phyloP scores from a whole-genome alignment of 2,329 filamentous ascomycete species.

The Scedosporium minutisporum region DNA sequence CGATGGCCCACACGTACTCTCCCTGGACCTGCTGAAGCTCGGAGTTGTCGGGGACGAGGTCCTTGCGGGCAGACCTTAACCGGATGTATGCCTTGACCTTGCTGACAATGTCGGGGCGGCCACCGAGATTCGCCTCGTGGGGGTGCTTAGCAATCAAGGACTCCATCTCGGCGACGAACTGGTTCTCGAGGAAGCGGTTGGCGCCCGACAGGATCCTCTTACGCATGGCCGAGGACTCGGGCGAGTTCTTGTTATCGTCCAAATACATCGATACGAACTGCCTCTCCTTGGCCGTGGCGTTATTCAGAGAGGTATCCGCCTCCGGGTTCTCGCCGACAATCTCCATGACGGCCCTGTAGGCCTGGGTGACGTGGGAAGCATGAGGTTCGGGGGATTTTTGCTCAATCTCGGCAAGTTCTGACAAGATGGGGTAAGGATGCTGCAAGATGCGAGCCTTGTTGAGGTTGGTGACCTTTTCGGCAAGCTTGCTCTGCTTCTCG shows the following conservation, averaged over 20 bases:
- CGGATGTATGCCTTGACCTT: constrained; percentile 91
- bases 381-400: constrained; percentile 59
- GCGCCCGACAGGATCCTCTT: constrained; percentile 75
- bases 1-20: constrained; percentile 86
- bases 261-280: constrained; percentile 70
- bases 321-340: constrained; percentile 66
- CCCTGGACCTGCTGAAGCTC: constrained; percentile 71
- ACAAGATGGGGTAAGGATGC: constrained; percentile 61
- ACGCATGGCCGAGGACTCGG: constrained; percentile 55
- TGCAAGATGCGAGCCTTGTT: constrained; percentile 63
- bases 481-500: constrained; percentile 76
- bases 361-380: constrained; percentile 66
- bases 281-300: constrained; percentile 62
- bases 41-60: constrained; percentile 71
- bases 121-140: constrained; percentile 79
- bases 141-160: constrained; percentile 71
- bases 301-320: constrained; percentile 46
- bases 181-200: constrained; percentile 67
- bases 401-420: constrained; percentile 68
- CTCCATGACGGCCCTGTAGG: constrained; percentile 70
- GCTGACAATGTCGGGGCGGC: constrained; percentile 76
- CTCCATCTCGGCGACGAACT: constrained; percentile 72
- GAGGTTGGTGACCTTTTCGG: constrained; percentile 67
- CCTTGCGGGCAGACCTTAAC: constrained; percentile 67
- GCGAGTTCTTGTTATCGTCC: constrained; percentile 60